These are phyloP conservation scores for Olyra latifolia DNA, from an alignment of 176 grass and related monocot genomes.

Conservation along the genomic window DNA sequence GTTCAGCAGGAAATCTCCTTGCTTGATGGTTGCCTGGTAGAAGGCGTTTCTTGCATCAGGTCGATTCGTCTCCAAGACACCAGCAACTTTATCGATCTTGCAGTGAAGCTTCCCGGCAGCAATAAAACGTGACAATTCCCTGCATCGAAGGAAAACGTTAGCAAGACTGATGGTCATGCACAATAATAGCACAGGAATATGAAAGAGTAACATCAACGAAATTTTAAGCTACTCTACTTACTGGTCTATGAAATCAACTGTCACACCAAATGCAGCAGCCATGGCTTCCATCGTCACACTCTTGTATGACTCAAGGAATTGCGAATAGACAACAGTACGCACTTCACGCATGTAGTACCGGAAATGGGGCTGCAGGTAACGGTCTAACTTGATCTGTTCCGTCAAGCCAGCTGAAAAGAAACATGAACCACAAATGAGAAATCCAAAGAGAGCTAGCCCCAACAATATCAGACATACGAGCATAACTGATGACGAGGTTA, in stretches of 20 bases:
- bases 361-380: slow-evolving; percentile 90
- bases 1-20: slow-evolving; percentile 95
- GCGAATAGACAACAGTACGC: slow-evolving; percentile 86
- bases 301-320: slow-evolving; percentile 97
- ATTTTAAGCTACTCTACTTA: slow-evolving; percentile 38
- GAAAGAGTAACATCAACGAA: not conserved
- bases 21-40: slow-evolving; percentile 98
- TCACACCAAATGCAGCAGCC: slow-evolving; percentile 91
- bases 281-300: slow-evolving; percentile 99
- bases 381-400: slow-evolving; percentile 89
- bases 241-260: slow-evolving; percentile 93
- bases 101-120: slow-evolving; percentile 97
- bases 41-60: slow-evolving; percentile 91
- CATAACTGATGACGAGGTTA: not conserved
- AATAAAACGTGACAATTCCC: slow-evolving; percentile 96
- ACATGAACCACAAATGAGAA: slow-evolving; percentile 30
- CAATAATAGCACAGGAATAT: not conserved
- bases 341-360: slow-evolving; percentile 97
- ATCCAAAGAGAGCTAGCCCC: not conserved
- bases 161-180: not conserved
- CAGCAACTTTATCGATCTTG: slow-evolving; percentile 98
- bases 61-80: slow-evolving; percentile 87
- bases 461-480: not conserved
- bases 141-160: not conserved
- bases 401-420: slow-evolving; percentile 87